Evolutionary conservation across 495 filamentous ascomycete species (phyloP).

Genomic region (Neurospora sp.): DNA sequence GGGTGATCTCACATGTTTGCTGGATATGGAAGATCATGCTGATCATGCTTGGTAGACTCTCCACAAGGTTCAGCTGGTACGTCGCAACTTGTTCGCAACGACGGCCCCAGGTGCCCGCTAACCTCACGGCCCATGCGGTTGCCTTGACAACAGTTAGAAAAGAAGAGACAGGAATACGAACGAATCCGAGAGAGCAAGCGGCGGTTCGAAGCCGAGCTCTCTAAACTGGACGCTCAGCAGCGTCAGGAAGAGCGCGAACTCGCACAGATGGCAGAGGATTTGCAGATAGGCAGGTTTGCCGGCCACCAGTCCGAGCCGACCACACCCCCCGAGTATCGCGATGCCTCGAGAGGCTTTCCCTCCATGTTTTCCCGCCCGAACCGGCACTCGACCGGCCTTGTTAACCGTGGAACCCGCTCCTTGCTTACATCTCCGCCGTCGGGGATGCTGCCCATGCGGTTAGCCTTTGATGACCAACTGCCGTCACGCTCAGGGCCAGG

Average conservation of each 20-base stretch:
- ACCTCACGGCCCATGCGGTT: constrained; percentile 4
- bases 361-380: constrained; percentile 65
- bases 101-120: constrained; percentile 1
- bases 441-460: constrained; percentile 39
- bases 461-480: constrained; percentile 43
- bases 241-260: constrained; percentile 72
- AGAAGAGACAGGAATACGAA: constrained; percentile 83
- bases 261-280: constrained; percentile 65
- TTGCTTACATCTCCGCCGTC: constrained; percentile 51
- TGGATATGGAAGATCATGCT: neutral
- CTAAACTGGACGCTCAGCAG: constrained; percentile 71
- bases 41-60: constrained; percentile 28
- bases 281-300: constrained; percentile 36
- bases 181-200: constrained; percentile 73
- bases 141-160: constrained; percentile 59
- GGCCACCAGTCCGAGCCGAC: constrained; percentile 87
- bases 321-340: constrained; percentile 89
- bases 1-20: neutral
- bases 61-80: constrained; percentile 52
- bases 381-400: constrained; percentile 69
- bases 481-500: constrained; percentile 79
- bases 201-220: constrained; percentile 79
- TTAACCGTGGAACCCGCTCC: constrained; percentile 62
- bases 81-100: constrained; percentile 8
- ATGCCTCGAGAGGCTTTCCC: constrained; percentile 54